Conservation (phyloP, 768 basidiomycete species). For the Xerocomus potaroensis region DNA sequence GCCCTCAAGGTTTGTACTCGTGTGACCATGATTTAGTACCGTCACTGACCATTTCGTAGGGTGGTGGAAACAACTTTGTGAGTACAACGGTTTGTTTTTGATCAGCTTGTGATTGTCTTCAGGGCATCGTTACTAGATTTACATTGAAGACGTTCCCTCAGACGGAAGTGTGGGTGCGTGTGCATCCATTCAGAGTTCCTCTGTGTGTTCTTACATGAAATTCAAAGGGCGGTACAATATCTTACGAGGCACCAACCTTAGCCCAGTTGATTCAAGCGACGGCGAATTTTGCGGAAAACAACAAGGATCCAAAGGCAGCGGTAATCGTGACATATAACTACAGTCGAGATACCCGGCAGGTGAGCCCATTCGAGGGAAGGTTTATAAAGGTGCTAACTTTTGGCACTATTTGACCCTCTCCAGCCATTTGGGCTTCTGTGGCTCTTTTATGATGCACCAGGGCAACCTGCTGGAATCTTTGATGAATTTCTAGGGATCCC, state of each 20-base stretch:
- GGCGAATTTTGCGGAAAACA: conserved; percentile 8
- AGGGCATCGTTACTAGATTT: conserved; percentile 57
- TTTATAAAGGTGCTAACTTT: neutral
- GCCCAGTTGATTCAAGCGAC: conserved; percentile 8
- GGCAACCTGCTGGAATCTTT: conserved; percentile 15
- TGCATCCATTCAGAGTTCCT: neutral
- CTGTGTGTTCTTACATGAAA: neutral
- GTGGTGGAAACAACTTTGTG: conserved; percentile 58
- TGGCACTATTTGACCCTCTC: neutral
- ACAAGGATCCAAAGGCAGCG: conserved; percentile 13
- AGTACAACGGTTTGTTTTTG: neutral
- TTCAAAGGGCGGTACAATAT: conserved; percentile 45
- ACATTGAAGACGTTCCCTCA: conserved; percentile 50
- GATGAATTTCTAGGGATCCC: conserved; percentile 26
- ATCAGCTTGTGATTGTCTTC: neutral
- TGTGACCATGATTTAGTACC: neutral
- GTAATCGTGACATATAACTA: conserved; percentile 42
- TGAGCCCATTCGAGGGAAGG: neutral
- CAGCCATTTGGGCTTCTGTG: conserved; percentile 25
- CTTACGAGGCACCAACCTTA: conserved; percentile 11
- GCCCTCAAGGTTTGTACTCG: conserved; percentile 33
- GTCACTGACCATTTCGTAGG: conserved; percentile 30
- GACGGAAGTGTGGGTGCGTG: conserved; percentile 51
- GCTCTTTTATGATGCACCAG: conserved; percentile 53
- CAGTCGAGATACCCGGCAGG: neutral